Evolutionary conservation across 2,329 filamentous ascomycete genomes (phyloP), one percentile per base, ranked within the genome.

Genomic region (Aspergillus jensenii): DNA sequence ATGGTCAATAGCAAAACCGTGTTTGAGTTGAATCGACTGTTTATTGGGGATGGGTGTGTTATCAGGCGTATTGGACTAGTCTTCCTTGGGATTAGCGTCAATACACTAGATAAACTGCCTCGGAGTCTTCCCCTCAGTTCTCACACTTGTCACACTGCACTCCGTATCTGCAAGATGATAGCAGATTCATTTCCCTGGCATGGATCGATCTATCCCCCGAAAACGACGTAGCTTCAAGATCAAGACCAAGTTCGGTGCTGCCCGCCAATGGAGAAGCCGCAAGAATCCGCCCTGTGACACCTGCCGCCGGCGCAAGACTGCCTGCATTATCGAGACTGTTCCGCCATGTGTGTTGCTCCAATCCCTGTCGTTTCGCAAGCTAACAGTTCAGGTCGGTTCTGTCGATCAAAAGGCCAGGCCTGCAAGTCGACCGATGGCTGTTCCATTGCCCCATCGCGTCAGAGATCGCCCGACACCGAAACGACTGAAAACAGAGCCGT

Each of bases 211-310:
- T 33, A 35, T 45, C 11, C 23, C 44, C 9, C n/a, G n/a, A 17
- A 49, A 14, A 44, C 35, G 45, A 49, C 52, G 52, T 33, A 55
- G 45, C 9, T 49, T 49, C 14, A 48, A 49, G 12, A 49, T 55
- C n/a, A 48, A 43, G 23, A 55, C 52, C 37, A 55, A 25, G 5
- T 49, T 55, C 9, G 52, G 52, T 5, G 23, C 52, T 9, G 25
- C 52, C n/a, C 45, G 52, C 5, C 52, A 55, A 48, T 55, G 52
- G 52, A 43, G 78, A 55, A 80, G 79, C 64, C 75, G 78, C 57
- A 81, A 80, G 67, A 78, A 77, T 56, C 72, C 77, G 25, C 79
- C 79, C 2, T 81, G 79, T 59, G 79, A 81, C 65, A 71, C 73
- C 11, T 81, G 79, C 60, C 75, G 78, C 8, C 69, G 69, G 47